Evolutionary conservation across 225 moss, liverwort and hornwort genomes (phyloP).

Genomic region (Pseudoscleropodium purum): DNA sequence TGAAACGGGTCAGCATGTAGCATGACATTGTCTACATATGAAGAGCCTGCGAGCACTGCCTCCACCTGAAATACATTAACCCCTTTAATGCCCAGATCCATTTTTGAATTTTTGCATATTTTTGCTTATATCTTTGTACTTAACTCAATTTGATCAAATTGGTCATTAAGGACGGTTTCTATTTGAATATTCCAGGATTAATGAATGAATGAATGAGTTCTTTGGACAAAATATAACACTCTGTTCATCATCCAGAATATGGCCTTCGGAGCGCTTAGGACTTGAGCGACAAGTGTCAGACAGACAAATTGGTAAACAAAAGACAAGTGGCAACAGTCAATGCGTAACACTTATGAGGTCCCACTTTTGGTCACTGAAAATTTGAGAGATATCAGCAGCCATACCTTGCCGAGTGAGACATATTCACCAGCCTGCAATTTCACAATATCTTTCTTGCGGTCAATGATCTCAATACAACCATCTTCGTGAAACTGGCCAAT

Average conservation of each 20-base stretch:
- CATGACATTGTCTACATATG: slow-evolving; percentile 79
- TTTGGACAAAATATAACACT: not conserved
- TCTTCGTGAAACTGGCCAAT: slow-evolving; percentile 81
- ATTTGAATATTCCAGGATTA: not conserved
- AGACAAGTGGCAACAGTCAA: not conserved
- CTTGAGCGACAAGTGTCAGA: not conserved
- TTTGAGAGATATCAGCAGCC: not conserved
- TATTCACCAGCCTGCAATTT: slow-evolving; percentile 98
- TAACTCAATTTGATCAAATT: not conserved
- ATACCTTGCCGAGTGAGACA: slow-evolving; percentile 93
- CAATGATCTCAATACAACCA: slow-evolving; percentile 86
- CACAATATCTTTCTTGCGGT: slow-evolving; percentile 95
- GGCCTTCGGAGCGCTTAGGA: not conserved
- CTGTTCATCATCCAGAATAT: not conserved
- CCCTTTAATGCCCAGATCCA: not conserved
- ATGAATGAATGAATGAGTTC: not conserved
- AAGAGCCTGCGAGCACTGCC: slow-evolving; percentile 53
- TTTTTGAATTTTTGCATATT: too few species aligned
- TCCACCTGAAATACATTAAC: slow-evolving; percentile 50
- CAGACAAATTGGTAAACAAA: not conserved
- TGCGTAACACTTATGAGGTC: not conserved
- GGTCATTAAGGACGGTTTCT: not conserved
- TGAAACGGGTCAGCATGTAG: slow-evolving; percentile 79
- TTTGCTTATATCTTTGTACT: too few species aligned
- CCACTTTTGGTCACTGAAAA: not conserved